These are phyloP conservation scores for Erysiphe neolycopersici DNA, from an alignment of 2,329 filamentous ascomycete genomes.

Conservation along the genomic window DNA sequence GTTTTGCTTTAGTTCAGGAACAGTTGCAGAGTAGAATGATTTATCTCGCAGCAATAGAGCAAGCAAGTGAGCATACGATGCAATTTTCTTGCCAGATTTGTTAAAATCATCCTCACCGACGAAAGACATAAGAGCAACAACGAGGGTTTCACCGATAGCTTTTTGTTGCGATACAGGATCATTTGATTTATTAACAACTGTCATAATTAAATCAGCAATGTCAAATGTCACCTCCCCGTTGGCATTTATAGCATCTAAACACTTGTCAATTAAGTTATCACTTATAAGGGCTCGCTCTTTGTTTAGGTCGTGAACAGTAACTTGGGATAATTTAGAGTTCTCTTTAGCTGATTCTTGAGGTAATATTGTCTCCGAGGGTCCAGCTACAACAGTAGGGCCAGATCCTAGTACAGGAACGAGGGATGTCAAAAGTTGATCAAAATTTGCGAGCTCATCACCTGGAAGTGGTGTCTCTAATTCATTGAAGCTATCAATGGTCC, in stretches of 20 bases:
- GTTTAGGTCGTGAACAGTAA: conserved; percentile 58
- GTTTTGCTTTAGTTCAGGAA: conserved; percentile 49
- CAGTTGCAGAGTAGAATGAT: conserved; percentile 51
- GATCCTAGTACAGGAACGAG: background rate
- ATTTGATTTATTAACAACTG: conserved; percentile 34
- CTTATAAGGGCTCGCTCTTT: conserved; percentile 46
- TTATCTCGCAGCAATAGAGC: conserved; percentile 66
- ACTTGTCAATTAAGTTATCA: conserved; percentile 61
- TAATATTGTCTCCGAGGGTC: background rate
- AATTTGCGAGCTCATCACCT: conserved; percentile 1
- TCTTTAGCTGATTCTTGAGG: conserved; percentile 1
- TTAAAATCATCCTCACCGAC: conserved; percentile 28
- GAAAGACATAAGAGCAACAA: conserved; percentile 55
- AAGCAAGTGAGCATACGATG: conserved; percentile 75
- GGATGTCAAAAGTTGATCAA: conserved; percentile 4
- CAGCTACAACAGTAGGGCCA: background rate
- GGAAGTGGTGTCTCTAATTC: conserved; percentile 1
- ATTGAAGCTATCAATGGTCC: conserved; percentile 5
- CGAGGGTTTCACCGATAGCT: conserved; percentile 59
- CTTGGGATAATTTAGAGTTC: conserved; percentile 3
- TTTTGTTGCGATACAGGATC: conserved; percentile 29
- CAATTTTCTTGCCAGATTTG: conserved; percentile 33
- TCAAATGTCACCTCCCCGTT: conserved; percentile 80
- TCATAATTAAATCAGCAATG: conserved; percentile 60
- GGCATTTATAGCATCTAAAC: conserved; percentile 65